A percentile compares a stretch with the other conserved stretches of the same genome.
phyloP scores from a whole-genome alignment of 345 rosid genomes.

The Xanthoceras sorbifolium region DNA sequence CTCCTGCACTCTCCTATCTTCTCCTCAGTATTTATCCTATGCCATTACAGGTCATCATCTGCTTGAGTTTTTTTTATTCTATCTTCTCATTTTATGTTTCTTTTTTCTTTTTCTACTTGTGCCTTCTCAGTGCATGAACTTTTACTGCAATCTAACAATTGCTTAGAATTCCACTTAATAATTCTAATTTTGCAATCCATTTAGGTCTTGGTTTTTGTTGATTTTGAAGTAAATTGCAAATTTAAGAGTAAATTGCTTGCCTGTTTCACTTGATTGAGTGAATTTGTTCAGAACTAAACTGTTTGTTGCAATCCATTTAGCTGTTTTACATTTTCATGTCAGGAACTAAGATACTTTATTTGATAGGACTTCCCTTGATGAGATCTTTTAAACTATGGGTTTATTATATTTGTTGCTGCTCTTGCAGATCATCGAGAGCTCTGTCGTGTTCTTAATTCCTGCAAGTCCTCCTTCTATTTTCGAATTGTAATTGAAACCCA shows the following conservation, averaged over 20 bases:
- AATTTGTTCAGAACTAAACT: background rate
- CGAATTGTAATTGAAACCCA: slow-evolving; percentile 50
- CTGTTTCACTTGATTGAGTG: background rate
- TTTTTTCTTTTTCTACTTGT: too few species aligned
- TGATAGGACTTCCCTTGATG: background rate
- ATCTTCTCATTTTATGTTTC: too few species aligned
- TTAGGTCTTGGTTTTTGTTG: too few species aligned
- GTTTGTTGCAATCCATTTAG: background rate
- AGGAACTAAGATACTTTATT: background rate
- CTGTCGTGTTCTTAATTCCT: slow-evolving; percentile 46
- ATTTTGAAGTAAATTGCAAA: background rate
- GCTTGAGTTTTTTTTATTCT: background rate
- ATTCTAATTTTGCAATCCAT: too few species aligned
- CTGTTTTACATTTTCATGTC: background rate
- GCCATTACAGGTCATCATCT: slow-evolving; percentile 1
- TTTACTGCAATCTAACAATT: too few species aligned
- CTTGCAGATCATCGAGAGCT: slow-evolving; percentile 45
- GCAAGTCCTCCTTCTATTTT: slow-evolving; percentile 42
- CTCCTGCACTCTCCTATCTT: background rate
- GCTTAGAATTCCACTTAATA: too few species aligned
- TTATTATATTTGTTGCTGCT: background rate
- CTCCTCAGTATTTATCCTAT: background rate
- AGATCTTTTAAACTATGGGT: background rate
- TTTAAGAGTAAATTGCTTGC: background rate
- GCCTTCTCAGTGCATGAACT: too few species aligned